Evolutionary conservation across 257 asterid genomes (phyloP), one percentile per base, ranked within the genome.

Genomic region (Solanum sejunctum): DNA sequence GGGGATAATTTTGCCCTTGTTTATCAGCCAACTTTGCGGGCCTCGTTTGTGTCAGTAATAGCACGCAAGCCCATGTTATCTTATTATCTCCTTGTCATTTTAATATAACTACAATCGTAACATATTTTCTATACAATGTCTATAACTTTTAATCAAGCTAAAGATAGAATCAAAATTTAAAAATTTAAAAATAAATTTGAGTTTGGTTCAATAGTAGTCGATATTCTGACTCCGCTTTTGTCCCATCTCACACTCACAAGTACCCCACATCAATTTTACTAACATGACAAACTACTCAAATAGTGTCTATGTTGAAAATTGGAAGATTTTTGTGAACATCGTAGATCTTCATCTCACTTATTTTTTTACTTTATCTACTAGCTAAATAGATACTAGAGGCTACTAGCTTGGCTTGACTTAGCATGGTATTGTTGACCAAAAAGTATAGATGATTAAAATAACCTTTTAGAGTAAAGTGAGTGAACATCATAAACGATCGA

Each of bases 41-140:
- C 86, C 89, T 86, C 85, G 54, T 77, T 81, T 85, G 89, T 83
- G 88, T 86, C 88, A 78, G 87, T 61, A 21, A 23, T 2, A 84
- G 88, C 88, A 84, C 88, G 87, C 92, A 86, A 88, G 90, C 87
- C 90, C 92, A 89, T 73, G 92, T 89, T 86, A 84, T 85, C 92
- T 36, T 85, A 66, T 84, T 87, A 81, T 85, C 86, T 71, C 81
- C 54, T 75, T 36, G 32, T 16, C 86, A 26, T 67, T 78, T 83
- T 55, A 67, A 61, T 56, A 61, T 51, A 77, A 51, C 56, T 26
- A 23, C 54, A 21, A 71, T n/a, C 1, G 36, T n/a, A 43, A 10
- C 23, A 23, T 23, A n/a, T 39, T 49, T 7, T 51, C 13, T 9
- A 3, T 23, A n/a, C 67, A 4, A 36, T 60, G 13, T 9, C 28